Conservation (phyloP, 495 filamentous ascomycete genomes). For the Tirmania nivea region DNA sequence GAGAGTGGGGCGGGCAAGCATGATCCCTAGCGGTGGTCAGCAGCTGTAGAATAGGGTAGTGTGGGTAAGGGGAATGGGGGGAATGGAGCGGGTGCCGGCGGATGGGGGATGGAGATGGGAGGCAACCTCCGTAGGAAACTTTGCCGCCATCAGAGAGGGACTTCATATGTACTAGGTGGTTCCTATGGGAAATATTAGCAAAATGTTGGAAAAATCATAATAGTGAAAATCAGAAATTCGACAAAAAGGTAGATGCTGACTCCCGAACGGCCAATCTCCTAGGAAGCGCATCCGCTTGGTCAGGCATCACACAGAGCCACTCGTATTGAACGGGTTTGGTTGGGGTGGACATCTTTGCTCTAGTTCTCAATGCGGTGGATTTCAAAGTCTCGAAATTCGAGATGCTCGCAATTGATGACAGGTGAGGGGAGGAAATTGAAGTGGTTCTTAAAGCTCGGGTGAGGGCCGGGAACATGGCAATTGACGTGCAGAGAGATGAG, state of each 20-base stretch:
- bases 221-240: neutral
- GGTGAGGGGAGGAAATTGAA: too few relatives aligned
- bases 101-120: too few relatives aligned
- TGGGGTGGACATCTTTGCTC: conserved; percentile 22
- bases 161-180: neutral
- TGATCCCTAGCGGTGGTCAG: neutral
- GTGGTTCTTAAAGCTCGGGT: too few relatives aligned
- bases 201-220: neutral
- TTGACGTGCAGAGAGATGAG: too few relatives aligned
- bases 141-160: neutral
- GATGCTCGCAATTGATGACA: too few relatives aligned
- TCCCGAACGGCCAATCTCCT: conserved; percentile 50
- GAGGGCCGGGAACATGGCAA: too few relatives aligned
- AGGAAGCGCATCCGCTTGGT: conserved; percentile 40
- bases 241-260: conserved; percentile 25
- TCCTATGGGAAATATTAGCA: neutral
- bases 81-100: neutral
- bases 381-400: too few relatives aligned
- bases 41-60: neutral
- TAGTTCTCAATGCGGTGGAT: neutral
- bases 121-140: too few relatives aligned
- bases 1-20: conserved; percentile 28
- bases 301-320: conserved; percentile 71
- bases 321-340: conserved; percentile 36
- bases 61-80: neutral